Evolutionary conservation across 2,329 filamentous ascomycete species (phyloP), one percentile per base, ranked within the genome.

Genomic region (Tolypocladium endophyticum): DNA sequence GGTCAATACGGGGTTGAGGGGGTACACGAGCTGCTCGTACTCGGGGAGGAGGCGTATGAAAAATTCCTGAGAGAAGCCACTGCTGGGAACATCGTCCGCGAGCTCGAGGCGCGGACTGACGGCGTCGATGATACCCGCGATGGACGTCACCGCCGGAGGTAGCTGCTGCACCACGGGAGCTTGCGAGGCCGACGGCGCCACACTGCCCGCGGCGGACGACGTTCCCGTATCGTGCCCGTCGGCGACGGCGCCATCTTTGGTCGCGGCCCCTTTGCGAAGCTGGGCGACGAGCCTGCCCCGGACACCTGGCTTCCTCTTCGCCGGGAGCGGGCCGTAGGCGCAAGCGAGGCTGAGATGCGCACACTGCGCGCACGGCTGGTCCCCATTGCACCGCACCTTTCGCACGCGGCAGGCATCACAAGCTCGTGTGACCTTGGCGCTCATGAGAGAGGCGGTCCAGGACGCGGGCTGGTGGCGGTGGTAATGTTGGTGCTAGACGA

Each of bases 331-430:
- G 5, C 72, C 69, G 61, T 71, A 74, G 61, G 71, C 67, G 62
- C 72, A 74, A 1, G 66, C 59, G 9, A 75, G 65, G 20, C 68
- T 68, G 43, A 74, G 68, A 45, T 74, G 72, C 4, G 67, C 66
- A 61, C 73, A 75, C 56, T 74, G 73, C 0, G 70, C 69, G 58
- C 73, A 75, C 1, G 73, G 73, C 50, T 63, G 63, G 25, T 61
- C 60, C 59, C 70, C 70, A 55, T 70, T 74, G 64, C 73, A 75
- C 58, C 69, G 70, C 41, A 75, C 73, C 62, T 75, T 75, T 57
- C 73, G 70, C 57, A 74, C 64, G 43, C 73, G 71, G 61, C 73
- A 75, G 55, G 71, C 71, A 60, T 75, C 72, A 63, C 73, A 75
- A 59, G 73, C 73, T 53, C 67, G 68, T 47, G 67, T 62, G 28